phyloP scores from a whole-genome alignment of 1,139 yeast species.

The Eremothecium coryli region DNA sequence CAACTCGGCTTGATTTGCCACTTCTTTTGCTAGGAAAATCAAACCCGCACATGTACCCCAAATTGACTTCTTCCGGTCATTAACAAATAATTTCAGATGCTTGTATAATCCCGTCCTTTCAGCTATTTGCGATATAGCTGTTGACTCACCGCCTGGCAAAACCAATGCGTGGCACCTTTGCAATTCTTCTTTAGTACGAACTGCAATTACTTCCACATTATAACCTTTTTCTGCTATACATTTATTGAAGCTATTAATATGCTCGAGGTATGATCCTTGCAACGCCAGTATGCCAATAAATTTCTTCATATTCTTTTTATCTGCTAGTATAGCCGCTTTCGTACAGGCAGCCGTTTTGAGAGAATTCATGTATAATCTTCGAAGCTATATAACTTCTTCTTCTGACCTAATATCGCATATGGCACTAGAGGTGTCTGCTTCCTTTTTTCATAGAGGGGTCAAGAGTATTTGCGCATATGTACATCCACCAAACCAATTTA shows the following conservation, averaged over 20 bases:
- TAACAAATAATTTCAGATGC: slow-evolving; percentile 47
- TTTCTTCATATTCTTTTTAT: slow-evolving; percentile 7
- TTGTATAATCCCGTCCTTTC: slow-evolving; percentile 52
- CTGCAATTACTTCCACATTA: slow-evolving; percentile 37
- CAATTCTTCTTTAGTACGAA: slow-evolving; percentile 46
- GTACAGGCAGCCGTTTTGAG: too few relatives aligned
- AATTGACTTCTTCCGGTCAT: slow-evolving; percentile 41
- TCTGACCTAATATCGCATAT: too few relatives aligned
- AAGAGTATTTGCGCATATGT: too few relatives aligned
- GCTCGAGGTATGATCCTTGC: slow-evolving; percentile 76
- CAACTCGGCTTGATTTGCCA: slow-evolving; percentile 47
- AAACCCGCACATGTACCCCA: slow-evolving; percentile 92
- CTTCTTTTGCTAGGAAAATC: slow-evolving; percentile 52
- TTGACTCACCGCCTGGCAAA: slow-evolving; percentile 78
- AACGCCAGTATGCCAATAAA: slow-evolving; percentile 64
- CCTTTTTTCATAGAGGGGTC: too few relatives aligned
- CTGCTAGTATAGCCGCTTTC: too few relatives aligned
- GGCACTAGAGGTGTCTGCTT: too few relatives aligned
- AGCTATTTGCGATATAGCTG: slow-evolving; percentile 65
- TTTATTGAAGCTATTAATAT: slow-evolving; percentile 43
- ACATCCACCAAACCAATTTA: too few relatives aligned
- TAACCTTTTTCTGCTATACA: slow-evolving; percentile 29
- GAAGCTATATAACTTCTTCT: too few relatives aligned
- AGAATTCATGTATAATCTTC: too few relatives aligned
- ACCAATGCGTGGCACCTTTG: slow-evolving; percentile 49